These are phyloP conservation scores for Fusarium virguliforme DNA, from an alignment of 2,329 filamentous ascomycete species.

Conservation along the genomic window DNA sequence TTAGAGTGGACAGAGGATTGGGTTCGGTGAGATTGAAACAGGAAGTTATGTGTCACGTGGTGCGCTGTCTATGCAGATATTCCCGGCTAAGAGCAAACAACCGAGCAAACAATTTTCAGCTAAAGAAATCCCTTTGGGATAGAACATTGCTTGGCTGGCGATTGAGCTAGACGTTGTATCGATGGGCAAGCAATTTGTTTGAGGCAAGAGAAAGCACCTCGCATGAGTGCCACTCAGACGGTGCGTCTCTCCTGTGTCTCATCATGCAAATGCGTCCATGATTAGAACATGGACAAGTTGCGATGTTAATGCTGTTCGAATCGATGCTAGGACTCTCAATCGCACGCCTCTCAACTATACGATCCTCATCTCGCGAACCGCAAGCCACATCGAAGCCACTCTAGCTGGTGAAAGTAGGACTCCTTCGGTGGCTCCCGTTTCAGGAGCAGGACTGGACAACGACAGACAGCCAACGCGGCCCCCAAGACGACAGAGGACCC, in stretches of 20 bases:
- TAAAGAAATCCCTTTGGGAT: background rate
- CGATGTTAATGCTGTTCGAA: background rate
- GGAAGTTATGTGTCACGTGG: constrained; percentile 45
- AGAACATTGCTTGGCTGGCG: background rate
- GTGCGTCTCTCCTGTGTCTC: constrained; percentile 6
- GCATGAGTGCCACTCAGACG: constrained; percentile 5
- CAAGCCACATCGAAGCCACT: background rate
- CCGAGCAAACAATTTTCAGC: constrained; percentile 1
- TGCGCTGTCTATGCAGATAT: constrained; percentile 6
- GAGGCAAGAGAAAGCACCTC: background rate
- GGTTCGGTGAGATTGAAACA: constrained; percentile 41
- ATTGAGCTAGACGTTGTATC: background rate
- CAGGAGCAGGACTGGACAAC: constrained; percentile 5
- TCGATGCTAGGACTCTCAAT: background rate
- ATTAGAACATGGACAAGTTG: background rate
- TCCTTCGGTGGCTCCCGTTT: constrained; percentile 7
- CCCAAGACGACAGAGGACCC: background rate
- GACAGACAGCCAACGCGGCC: background rate
- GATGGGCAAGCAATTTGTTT: background rate
- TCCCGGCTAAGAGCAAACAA: background rate
- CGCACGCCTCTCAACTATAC: background rate
- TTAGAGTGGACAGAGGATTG: background rate
- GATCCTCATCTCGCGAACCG: background rate
- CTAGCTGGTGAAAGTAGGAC: background rate
- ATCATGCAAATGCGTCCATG: constrained; percentile 3